phyloP scores from a whole-genome alignment of 352 stramenopile species.

The Globisporangium apiculatum region DNA sequence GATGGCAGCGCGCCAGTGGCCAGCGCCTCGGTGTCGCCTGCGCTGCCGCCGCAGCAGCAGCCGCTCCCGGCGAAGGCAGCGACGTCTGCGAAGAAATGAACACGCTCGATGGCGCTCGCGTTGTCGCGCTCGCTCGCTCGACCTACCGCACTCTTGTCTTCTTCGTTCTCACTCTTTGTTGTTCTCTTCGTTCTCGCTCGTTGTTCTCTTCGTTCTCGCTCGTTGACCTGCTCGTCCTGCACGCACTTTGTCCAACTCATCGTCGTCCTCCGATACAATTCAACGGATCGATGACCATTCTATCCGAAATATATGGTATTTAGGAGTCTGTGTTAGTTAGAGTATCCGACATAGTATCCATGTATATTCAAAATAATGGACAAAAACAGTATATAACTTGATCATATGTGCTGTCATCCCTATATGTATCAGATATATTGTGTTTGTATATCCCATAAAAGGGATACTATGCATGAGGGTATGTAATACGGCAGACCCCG shows the following conservation, averaged over 20 bases:
- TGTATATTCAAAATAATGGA: too few species aligned
- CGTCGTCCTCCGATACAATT: background rate
- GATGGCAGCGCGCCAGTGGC: background rate
- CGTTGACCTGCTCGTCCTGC: background rate
- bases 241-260: background rate
- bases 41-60: background rate
- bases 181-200: background rate
- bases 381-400: too few species aligned
- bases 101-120: background rate
- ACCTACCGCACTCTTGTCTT: background rate
- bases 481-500: too few species aligned
- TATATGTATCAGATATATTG: too few species aligned
- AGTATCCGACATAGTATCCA: too few species aligned
- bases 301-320: too few species aligned
- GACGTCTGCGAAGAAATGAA: constrained; percentile 8
- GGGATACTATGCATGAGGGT: too few species aligned
- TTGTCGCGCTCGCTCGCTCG: background rate
- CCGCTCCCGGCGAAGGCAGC: background rate
- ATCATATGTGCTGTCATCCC: too few species aligned
- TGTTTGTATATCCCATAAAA: too few species aligned
- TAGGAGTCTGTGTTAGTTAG: too few species aligned
- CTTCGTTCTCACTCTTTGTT: background rate
- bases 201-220: background rate
- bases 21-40: constrained; percentile 1
- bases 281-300: too few species aligned